These are phyloP conservation scores for Pythium vanterpoolii DNA, from an alignment of 352 stramenopile genomes.

Conservation along the genomic window DNA sequence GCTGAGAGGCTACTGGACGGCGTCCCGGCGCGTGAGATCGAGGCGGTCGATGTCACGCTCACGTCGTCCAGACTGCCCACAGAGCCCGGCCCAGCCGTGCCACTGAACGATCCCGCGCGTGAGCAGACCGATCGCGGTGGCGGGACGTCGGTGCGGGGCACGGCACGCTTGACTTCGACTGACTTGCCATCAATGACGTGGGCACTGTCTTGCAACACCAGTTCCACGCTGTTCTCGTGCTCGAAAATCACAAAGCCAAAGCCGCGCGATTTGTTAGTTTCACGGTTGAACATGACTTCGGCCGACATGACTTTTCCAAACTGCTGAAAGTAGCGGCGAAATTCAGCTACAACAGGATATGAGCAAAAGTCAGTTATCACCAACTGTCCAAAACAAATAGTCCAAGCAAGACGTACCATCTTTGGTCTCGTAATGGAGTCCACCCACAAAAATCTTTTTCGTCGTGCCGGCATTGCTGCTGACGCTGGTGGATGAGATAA, in stretches of 20 bases:
- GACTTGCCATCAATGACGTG: conserved; percentile 92
- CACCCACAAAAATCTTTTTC: conserved; percentile 92
- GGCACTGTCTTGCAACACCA: conserved; percentile 83
- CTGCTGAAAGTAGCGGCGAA: conserved; percentile 92
- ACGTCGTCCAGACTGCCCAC: conserved; percentile 72
- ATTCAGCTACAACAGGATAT: conserved; percentile 54
- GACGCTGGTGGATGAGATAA: conserved; percentile 51
- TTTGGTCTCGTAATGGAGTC: conserved; percentile 92
- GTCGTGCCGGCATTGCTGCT: conserved; percentile 67
- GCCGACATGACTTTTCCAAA: conserved; percentile 91
- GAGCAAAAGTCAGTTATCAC: background rate
- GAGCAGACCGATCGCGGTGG: conserved; percentile 72
- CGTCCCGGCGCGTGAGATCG: conserved; percentile 50
- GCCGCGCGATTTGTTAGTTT: conserved; percentile 92
- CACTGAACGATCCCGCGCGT: conserved; percentile 72
- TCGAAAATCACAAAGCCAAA: conserved; percentile 95
- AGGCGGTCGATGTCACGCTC: conserved; percentile 42
- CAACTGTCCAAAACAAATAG: too few relatives aligned
- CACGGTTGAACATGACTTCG: conserved; percentile 94
- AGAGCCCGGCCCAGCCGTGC: conserved; percentile 63
- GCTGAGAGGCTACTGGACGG: conserved; percentile 55
- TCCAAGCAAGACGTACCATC: conserved; percentile 61
- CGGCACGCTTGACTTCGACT: conserved; percentile 85
- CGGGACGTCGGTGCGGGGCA: conserved; percentile 79
- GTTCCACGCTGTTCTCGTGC: conserved; percentile 78